phyloP scores from a whole-genome alignment of 148 eudicot species.

The Gaultheria prostrata region DNA sequence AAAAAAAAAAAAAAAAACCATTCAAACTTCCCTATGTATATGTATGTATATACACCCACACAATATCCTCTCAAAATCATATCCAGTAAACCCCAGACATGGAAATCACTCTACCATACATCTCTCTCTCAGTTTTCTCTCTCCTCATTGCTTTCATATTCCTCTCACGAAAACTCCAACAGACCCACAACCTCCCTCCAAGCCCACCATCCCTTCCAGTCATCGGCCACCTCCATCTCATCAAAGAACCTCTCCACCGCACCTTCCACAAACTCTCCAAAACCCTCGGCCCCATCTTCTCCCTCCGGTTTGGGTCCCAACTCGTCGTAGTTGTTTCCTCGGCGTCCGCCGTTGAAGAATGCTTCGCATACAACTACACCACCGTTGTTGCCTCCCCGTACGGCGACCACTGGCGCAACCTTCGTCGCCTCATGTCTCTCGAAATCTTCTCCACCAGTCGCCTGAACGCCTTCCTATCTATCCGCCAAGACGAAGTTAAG shows the following conservation, averaged over 20 bases:
- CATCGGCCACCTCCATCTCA: slow-evolving; percentile 13
- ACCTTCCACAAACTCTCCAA: background rate
- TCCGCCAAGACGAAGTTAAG: background rate
- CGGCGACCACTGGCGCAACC: slow-evolving; percentile 18
- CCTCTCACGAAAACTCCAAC: background rate
- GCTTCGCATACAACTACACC: background rate
- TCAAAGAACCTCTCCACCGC: slow-evolving; percentile 4
- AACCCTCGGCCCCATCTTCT: background rate
- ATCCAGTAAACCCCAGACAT: no score
- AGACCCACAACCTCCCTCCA: background rate
- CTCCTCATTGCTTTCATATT: background rate
- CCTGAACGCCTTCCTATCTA: background rate
- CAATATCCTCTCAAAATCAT: no score
- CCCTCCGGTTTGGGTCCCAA: slow-evolving; percentile 1
- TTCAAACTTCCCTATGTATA: no score
- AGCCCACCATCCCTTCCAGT: slow-evolving; percentile 4
- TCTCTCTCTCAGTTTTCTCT: background rate
- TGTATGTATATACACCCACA: no score
- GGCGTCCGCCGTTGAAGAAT: background rate
- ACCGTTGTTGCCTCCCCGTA: background rate
- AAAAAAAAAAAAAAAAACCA: no score
- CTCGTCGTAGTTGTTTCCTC: slow-evolving; percentile 2
- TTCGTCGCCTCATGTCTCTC: background rate
- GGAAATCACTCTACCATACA: no score
- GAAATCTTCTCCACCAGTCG: background rate